Conservation (phyloP, 1,284 basidiomycete species). For the Wallemia hederae region DNA sequence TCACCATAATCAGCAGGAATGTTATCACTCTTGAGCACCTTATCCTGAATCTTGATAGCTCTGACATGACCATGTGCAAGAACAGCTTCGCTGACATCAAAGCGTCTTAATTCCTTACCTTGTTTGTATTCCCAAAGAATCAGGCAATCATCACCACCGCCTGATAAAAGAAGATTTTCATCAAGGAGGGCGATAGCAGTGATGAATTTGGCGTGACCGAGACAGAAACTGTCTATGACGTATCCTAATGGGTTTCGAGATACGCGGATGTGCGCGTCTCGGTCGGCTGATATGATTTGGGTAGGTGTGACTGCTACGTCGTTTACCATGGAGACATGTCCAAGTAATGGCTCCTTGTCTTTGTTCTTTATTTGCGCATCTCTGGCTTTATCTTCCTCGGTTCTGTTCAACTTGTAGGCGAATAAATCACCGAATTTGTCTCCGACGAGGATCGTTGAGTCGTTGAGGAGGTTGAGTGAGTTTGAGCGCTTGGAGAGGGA, state of each 20-base stretch:
- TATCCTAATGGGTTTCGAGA: constrained; percentile 61
- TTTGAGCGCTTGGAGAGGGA: constrained; percentile 41
- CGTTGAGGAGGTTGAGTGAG: constrained; percentile 26
- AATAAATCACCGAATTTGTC: constrained; percentile 71
- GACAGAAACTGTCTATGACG: constrained; percentile 50
- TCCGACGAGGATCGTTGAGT: constrained; percentile 32
- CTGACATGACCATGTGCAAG: not conserved
- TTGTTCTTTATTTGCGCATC: not conserved
- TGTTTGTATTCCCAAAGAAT: constrained; percentile 45
- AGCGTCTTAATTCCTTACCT: constrained; percentile 8
- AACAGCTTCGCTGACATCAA: not conserved
- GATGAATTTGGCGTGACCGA: constrained; percentile 49
- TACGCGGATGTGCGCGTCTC: constrained; percentile 78
- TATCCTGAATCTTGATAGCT: not conserved
- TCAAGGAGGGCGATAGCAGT: constrained; percentile 30
- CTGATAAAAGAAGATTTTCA: constrained; percentile 33
- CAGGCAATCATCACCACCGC: constrained; percentile 51
- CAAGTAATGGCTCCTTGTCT: constrained; percentile 33
- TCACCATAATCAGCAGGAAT: not conserved
- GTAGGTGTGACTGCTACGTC: constrained; percentile 31
- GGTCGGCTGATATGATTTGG: constrained; percentile 54
- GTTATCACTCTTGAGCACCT: not conserved
- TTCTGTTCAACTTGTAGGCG: constrained; percentile 20
- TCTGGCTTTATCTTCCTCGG: not conserved
- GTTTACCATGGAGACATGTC: constrained; percentile 60